phyloP scores from a whole-genome alignment of 768 basidiomycete genomes.

The Glaciozyma martinii region DNA sequence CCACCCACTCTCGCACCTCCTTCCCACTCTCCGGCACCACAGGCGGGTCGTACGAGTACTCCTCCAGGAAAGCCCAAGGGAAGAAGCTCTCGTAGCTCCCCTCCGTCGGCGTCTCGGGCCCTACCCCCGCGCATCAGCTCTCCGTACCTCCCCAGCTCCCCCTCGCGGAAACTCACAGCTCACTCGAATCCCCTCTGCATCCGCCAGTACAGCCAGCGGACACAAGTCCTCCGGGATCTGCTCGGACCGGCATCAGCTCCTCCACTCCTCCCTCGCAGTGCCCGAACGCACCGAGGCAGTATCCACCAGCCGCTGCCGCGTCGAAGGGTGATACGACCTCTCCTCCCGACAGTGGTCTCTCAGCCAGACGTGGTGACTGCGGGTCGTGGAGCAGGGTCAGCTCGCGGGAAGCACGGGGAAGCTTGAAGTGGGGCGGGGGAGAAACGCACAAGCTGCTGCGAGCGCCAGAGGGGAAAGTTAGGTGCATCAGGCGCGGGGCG shows the following conservation, averaged over 20 bases:
- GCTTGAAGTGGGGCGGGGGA: background rate
- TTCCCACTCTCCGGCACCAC: constrained; percentile 11
- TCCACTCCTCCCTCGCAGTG: background rate
- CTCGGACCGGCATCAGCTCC: background rate
- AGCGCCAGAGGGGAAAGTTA: background rate
- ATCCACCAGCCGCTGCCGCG: constrained; percentile 80
- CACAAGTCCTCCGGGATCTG: constrained; percentile 70
- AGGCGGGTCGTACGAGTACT: constrained; percentile 71
- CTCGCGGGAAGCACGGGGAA: background rate
- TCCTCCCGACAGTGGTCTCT: constrained; percentile 87
- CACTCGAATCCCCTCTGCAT: constrained; percentile 58
- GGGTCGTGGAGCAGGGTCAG: background rate
- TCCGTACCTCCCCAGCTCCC: background rate
- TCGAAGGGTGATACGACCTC: constrained; percentile 72
- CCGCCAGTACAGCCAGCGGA: constrained; percentile 53
- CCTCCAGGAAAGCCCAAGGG: constrained; percentile 74
- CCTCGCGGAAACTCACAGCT: constrained; percentile 51
- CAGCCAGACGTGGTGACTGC: constrained; percentile 85
- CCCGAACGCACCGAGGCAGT: constrained; percentile 58
- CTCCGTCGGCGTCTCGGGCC: constrained; percentile 31
- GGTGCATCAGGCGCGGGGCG: background rate
- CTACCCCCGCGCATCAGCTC: constrained; percentile 4
- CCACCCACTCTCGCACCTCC: background rate
- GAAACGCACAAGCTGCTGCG: background rate
- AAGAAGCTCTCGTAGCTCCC: constrained; percentile 68